These are phyloP conservation scores for Piper longum DNA, from an alignment of 164 flowering plant species.

Conservation along the genomic window DNA sequence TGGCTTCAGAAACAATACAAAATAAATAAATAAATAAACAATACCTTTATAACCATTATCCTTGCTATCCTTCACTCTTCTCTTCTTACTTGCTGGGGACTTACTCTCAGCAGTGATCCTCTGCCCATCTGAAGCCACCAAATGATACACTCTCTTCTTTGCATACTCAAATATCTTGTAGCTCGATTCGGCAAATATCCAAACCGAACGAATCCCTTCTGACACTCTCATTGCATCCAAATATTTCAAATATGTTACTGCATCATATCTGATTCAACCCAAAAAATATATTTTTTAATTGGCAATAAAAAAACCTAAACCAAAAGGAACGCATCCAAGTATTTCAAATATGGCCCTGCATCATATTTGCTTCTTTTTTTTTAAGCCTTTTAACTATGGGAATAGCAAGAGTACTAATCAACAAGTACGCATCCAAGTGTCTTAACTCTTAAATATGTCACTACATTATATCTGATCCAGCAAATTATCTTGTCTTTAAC, in stretches of 20 bases:
- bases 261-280: constrained; percentile 61
- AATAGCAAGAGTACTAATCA: too few relatives aligned
- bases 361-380: constrained; percentile 4
- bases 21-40: neutral
- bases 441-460: too few relatives aligned
- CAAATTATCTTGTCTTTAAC: too few relatives aligned
- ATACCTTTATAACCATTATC: constrained; percentile 32
- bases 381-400: too few relatives aligned
- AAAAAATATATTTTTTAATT: neutral
- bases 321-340: constrained; percentile 88
- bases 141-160: constrained; percentile 76
- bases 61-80: constrained; percentile 29
- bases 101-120: constrained; percentile 26
- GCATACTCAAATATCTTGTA: constrained; percentile 93
- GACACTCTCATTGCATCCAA: constrained; percentile 90
- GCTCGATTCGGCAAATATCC: constrained; percentile 96
- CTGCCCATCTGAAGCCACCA: constrained; percentile 38
- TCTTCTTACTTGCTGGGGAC: constrained; percentile 34
- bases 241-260: constrained; percentile 87
- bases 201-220: constrained; percentile 86
- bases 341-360: constrained; percentile 89
- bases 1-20: neutral
- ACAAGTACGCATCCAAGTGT: too few relatives aligned
- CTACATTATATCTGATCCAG: too few relatives aligned
- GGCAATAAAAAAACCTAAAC: constrained; percentile 30